A percentile compares a stretch with the other conserved stretches of the same genome.
phyloP scores from a whole-genome alignment of 345 rosid genomes.

The Arabidopsis suecica region DNA sequence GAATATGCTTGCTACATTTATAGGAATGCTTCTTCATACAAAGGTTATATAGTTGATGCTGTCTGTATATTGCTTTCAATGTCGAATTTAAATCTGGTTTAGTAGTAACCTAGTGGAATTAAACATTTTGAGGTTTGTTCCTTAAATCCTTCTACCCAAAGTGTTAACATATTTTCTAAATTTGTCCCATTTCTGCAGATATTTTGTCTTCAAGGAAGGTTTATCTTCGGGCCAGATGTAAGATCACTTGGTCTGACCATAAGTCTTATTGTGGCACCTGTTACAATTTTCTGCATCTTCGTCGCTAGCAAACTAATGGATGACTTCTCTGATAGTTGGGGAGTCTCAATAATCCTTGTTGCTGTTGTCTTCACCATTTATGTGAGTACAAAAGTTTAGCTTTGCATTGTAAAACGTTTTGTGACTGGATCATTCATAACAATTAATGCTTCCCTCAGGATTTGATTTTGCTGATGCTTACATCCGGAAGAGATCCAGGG shows the following conservation, averaged over 20 bases:
- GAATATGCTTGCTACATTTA: neutral
- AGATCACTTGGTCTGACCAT: slow-evolving; percentile 77
- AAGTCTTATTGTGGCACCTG: slow-evolving; percentile 68
- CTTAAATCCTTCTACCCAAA: slow-evolving; percentile 2
- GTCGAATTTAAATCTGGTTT: neutral
- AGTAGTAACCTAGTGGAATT: neutral
- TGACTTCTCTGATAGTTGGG: slow-evolving; percentile 52
- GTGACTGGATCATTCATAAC: neutral
- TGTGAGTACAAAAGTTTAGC: slow-evolving; percentile 18
- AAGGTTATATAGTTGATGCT: slow-evolving; percentile 11
- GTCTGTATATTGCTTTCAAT: slow-evolving; percentile 6
- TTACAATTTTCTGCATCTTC: slow-evolving; percentile 68
- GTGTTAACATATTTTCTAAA: neutral
- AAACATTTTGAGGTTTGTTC: neutral
- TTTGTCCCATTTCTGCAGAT: slow-evolving; percentile 54
- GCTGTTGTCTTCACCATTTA: slow-evolving; percentile 46
- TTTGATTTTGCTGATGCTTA: slow-evolving; percentile 71
- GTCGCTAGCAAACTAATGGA: slow-evolving; percentile 58
- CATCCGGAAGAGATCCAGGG: slow-evolving; percentile 96
- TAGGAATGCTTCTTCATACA: neutral
- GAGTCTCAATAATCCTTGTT: slow-evolving; percentile 56
- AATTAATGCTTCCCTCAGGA: slow-evolving; percentile 54
- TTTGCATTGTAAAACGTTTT: slow-evolving; percentile 18
- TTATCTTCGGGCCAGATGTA: slow-evolving; percentile 84
- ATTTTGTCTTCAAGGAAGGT: slow-evolving; percentile 79